A percentile compares a stretch with the other conserved stretches of the same genome.
Conservation (phyloP, 2,329 filamentous ascomycete genomes). For the Phialophora tarda region DNA sequence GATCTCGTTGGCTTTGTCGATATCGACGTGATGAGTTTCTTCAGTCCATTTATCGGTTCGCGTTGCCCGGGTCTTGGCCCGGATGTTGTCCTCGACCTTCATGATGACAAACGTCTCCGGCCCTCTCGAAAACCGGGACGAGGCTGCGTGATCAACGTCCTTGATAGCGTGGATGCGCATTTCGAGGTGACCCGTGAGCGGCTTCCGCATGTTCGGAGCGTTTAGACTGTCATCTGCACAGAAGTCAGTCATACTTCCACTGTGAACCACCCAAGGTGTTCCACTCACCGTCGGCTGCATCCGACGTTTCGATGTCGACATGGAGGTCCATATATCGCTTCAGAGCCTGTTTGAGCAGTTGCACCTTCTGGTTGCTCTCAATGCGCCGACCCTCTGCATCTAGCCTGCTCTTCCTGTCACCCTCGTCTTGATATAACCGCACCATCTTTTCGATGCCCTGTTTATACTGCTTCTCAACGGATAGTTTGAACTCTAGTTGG, state of each 20-base stretch:
- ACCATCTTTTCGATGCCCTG: conserved; percentile 99
- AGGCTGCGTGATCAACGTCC: conserved; percentile 90
- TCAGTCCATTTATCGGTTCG: conserved; percentile 89
- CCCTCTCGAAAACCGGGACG: conserved; percentile 81
- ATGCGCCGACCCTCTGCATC: conserved; percentile 88
- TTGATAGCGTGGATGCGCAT: conserved; percentile 87
- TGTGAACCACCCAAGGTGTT: neutral
- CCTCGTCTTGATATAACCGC: conserved; percentile 94
- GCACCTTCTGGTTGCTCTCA: conserved; percentile 97
- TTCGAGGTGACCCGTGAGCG: conserved; percentile 87
- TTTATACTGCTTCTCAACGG: conserved; percentile 98
- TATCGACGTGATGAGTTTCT: conserved; percentile 88
- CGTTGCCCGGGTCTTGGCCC: conserved; percentile 83
- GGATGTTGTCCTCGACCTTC: conserved; percentile 93
- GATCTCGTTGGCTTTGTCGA: conserved; percentile 98
- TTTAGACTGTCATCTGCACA: conserved; percentile 89
- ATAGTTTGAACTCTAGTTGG: conserved; percentile 97
- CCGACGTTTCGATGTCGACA: conserved; percentile 82
- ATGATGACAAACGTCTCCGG: conserved; percentile 95
- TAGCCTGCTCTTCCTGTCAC: conserved; percentile 91
- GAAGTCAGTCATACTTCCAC: neutral
- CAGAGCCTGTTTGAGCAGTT: conserved; percentile 90
- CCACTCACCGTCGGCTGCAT: conserved; percentile 76
- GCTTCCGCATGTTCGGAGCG: conserved; percentile 91
- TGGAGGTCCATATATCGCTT: conserved; percentile 98